Conservation (phyloP, 2,329 filamentous ascomycete species). For the Aspergillus fijiensis region DNA sequence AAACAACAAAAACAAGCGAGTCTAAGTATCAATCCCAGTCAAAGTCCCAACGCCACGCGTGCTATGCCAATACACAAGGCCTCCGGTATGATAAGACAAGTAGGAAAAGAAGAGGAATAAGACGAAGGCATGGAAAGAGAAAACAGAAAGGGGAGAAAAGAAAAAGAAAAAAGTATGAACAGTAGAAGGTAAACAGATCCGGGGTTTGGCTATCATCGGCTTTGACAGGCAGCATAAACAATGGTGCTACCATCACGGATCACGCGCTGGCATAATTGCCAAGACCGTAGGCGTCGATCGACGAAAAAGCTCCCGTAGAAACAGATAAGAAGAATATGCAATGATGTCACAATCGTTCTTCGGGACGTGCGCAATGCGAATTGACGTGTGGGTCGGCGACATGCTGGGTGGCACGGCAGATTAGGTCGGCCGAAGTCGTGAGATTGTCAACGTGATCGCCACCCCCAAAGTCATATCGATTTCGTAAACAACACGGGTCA, state of each 20-base stretch:
- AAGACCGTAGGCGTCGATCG: conserved; percentile 19
- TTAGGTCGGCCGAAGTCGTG: background rate
- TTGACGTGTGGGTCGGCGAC: background rate
- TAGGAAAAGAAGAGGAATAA: conserved; percentile 25
- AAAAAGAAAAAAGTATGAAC: conserved; percentile 18
- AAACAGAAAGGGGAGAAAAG: conserved; percentile 21
- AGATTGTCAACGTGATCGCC: conserved; percentile 11
- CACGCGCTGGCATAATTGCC: conserved; percentile 10
- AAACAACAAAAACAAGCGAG: conserved; percentile 26
- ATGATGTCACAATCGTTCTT: conserved; percentile 26
- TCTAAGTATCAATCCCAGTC: conserved; percentile 27
- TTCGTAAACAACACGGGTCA: conserved; percentile 1
- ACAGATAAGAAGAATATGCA: background rate
- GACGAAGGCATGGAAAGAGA: conserved; percentile 18
- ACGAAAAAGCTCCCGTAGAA: conserved; percentile 13
- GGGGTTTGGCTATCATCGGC: background rate
- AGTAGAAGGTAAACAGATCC: conserved; percentile 13
- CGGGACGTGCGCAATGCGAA: background rate
- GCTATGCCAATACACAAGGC: conserved; percentile 38
- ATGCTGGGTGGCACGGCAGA: background rate
- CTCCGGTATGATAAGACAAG: conserved; percentile 21
- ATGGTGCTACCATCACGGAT: background rate
- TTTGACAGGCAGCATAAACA: background rate
- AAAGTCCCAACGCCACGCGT: conserved; percentile 37
- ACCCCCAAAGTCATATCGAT: conserved; percentile 6